A percentile compares a stretch with the other conserved stretches of the same genome.
phyloP scores from a whole-genome alignment of 768 basidiomycete genomes.

The Rhodotorula taiwanensis region DNA sequence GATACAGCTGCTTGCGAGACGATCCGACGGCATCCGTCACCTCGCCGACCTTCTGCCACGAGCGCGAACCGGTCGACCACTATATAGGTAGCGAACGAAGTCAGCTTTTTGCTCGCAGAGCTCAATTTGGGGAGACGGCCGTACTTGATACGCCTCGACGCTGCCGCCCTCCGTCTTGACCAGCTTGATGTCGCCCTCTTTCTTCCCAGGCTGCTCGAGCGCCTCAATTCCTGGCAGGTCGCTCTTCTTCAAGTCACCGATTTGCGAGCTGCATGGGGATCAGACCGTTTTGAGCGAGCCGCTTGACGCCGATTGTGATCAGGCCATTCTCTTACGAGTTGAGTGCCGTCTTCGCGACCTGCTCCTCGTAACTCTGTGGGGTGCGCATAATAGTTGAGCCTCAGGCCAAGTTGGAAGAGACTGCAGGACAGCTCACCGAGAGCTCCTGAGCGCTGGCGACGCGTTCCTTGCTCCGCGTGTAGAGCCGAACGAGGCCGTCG shows the following conservation, averaged over 20 bases:
- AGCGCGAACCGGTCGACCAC: slow-evolving; percentile 65
- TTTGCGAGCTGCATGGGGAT: slow-evolving; percentile 64
- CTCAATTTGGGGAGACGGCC: slow-evolving; percentile 14
- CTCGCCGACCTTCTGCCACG: slow-evolving; percentile 91
- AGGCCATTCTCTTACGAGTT: too few species aligned
- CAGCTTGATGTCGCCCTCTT: slow-evolving; percentile 90
- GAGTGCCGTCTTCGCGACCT: slow-evolving; percentile 69
- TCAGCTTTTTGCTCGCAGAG: not conserved
- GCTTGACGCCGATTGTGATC: too few species aligned
- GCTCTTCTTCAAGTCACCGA: slow-evolving; percentile 86
- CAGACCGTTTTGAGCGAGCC: too few species aligned
- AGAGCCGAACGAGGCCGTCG: slow-evolving; percentile 79
- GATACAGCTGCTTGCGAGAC: slow-evolving; percentile 78
- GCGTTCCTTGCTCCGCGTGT: slow-evolving; percentile 50
- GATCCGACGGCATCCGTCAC: slow-evolving; percentile 91
- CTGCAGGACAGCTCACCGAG: not conserved
- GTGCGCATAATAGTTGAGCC: too few species aligned
- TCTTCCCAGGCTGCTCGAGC: slow-evolving; percentile 72
- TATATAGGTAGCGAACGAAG: slow-evolving; percentile 43
- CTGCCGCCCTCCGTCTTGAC: slow-evolving; percentile 61
- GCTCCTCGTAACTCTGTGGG: slow-evolving; percentile 55
- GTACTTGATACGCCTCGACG: slow-evolving; percentile 86
- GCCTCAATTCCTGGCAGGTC: slow-evolving; percentile 84
- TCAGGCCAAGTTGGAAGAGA: not conserved
- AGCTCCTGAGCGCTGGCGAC: slow-evolving; percentile 21